Percentiles rank a stretch among this genome's conserved stretches.
phyloP scores from a whole-genome alignment of 2,329 filamentous ascomycete genomes.

The Cladosporium sp. region DNA sequence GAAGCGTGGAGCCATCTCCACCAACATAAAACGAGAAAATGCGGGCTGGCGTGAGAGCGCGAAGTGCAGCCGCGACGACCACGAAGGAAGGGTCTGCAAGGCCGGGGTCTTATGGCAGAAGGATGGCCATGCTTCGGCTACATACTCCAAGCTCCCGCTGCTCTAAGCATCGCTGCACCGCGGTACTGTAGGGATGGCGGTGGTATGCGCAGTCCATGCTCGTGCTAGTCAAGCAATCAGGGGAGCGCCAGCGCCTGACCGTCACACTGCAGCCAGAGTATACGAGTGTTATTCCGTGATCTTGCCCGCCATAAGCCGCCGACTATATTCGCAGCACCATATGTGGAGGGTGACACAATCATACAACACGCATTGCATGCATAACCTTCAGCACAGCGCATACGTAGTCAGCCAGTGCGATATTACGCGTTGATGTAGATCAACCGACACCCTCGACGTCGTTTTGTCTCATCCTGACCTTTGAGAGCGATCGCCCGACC shows the following conservation, averaged over 20 bases:
- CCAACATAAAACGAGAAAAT: conserved; percentile 5
- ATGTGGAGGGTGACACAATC: too few relatives aligned
- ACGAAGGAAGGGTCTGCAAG: conserved; percentile 7
- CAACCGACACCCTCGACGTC: not conserved
- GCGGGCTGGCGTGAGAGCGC: conserved; percentile 3
- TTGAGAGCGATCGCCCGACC: not conserved
- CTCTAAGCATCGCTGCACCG: not conserved
- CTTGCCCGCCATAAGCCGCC: not conserved
- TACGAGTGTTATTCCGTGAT: not conserved
- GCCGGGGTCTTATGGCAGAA: not conserved
- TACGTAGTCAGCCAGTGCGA: not conserved
- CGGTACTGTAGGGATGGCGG: not conserved
- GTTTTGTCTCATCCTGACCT: conserved; percentile 6
- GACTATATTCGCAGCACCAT: not conserved
- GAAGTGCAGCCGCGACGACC: conserved; percentile 4
- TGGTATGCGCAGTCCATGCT: not conserved
- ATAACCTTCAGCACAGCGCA: not conserved
- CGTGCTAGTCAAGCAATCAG: not conserved
- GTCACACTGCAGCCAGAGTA: conserved; percentile 1
- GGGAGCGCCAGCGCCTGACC: not conserved
- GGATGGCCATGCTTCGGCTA: conserved; percentile 6
- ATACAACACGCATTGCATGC: not conserved
- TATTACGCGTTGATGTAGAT: conserved; percentile 8
- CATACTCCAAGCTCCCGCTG: not conserved
- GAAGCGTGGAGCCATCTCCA: not conserved